Base-by-base conservation (phyloP, 441 rosid genomes). In the Bruguiera hainesii region DNA sequence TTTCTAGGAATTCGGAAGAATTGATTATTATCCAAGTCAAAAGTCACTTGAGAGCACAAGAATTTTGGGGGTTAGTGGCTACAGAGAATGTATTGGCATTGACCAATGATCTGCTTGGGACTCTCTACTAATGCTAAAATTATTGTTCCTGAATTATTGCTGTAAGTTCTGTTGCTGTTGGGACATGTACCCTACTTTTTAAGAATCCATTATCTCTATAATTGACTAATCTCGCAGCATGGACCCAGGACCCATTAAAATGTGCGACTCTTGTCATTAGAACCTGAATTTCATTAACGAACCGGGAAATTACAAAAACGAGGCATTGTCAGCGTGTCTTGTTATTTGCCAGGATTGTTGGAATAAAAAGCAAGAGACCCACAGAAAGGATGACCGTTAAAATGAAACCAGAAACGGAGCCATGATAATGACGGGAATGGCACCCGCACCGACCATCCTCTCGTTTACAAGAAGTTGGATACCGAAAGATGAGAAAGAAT, bases 51-150 rank as follows among this genome's bases (percentile, higher is more conserved):
- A 33, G 28, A 37, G 55, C 49, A 48, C 1, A 37, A 6, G 68
- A 46, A 18, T 7, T 71, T 69, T 48, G 31, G 62, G 48, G 33
- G 8, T 3, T 53, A 72, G 67, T 65, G 76, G 75, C 72, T 68
- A 73, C 72, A 68, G 63, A 58, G 66, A 20, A 33, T 39, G 10
- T 29, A 70, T 48, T 20, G 15, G 25, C 46, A 37, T 65, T 31
- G 65, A 61, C 78, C 65, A 53, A 59, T 61, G 56, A 33, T 70
- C 64, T 69, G 65, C 63, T 20, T 61, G 51, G 56, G 71, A 29
- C 33, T 37, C 33, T 37, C 71, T 39, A 64, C 39, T 56, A 51
- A 67, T 33, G 8, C 65, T 37, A 39, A 59, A 19, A 60, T 52
- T 6, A 55, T 69, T 57, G 16, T 19, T 42, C 25, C 51, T 52